Evolutionary conservation across 345 rosid species (phyloP).

Genomic region (Murraya paniculata): DNA sequence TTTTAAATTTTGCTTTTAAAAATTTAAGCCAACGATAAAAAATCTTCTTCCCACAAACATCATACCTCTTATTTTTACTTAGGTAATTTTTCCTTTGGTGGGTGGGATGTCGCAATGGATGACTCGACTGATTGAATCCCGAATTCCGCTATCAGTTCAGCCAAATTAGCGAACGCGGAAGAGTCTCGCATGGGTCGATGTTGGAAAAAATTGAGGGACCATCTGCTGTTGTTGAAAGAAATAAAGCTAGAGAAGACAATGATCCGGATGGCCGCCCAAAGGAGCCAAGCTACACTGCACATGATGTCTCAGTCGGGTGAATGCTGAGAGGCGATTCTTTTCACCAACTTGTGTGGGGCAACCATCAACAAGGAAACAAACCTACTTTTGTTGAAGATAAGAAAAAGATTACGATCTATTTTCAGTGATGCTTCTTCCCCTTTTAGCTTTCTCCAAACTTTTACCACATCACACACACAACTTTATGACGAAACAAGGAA

Average conservation of each 20-base stretch:
- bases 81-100: neutral
- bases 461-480: neutral
- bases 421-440: slow-evolving; percentile 7
- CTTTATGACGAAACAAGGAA: neutral
- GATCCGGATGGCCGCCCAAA: slow-evolving; percentile 20
- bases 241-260: slow-evolving; percentile 17
- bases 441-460: slow-evolving; percentile 1
- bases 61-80: no score
- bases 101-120: neutral
- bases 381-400: slow-evolving; percentile 19
- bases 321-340: slow-evolving; percentile 9
- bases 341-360: slow-evolving; percentile 21
- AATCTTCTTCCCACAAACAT: no score
- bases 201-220: neutral
- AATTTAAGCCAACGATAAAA: no score
- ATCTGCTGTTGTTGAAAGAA: neutral
- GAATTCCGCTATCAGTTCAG: neutral
- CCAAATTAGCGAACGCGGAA: neutral
- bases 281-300: neutral
- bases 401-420: slow-evolving; percentile 4
- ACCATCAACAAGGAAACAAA: slow-evolving; percentile 12
- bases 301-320: neutral
- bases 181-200: neutral
- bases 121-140: neutral
- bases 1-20: no score